phyloP scores from a whole-genome alignment of 495 filamentous ascomycete species.

The Clavariopsis aquatica region DNA sequence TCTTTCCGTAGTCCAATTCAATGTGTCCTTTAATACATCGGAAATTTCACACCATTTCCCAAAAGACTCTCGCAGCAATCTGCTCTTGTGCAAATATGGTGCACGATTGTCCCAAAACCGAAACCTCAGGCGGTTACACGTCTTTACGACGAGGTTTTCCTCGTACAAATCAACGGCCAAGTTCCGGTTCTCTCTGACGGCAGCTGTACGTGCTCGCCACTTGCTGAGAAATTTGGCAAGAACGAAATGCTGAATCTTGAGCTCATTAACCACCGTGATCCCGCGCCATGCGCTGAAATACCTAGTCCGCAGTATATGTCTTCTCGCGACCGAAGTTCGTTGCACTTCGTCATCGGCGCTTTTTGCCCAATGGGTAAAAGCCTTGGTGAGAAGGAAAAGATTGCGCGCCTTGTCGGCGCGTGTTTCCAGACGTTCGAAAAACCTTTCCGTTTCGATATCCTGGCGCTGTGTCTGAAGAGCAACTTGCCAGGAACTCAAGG shows the following conservation, averaged over 20 bases:
- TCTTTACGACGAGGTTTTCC: constrained; percentile 48
- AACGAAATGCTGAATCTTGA: constrained; percentile 65
- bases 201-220: constrained; percentile 54
- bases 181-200: constrained; percentile 43
- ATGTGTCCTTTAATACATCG: constrained; percentile 25
- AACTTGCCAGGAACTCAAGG: constrained; percentile 60
- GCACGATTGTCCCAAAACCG: constrained; percentile 57
- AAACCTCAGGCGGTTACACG: constrained; percentile 62
- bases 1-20: constrained; percentile 16
- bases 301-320: constrained; percentile 67
- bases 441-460: constrained; percentile 56
- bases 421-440: constrained; percentile 62
- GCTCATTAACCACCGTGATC: constrained; percentile 68
- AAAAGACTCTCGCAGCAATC: constrained; percentile 30
- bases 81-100: constrained; percentile 47
- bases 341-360: constrained; percentile 60
- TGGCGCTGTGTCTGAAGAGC: constrained; percentile 53
- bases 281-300: constrained; percentile 79
- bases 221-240: constrained; percentile 57
- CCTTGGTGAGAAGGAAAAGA: constrained; percentile 67
- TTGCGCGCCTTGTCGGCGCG: constrained; percentile 64
- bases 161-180: constrained; percentile 52
- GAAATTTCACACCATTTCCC: constrained; percentile 30
- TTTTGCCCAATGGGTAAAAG: constrained; percentile 74
- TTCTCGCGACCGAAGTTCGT: constrained; percentile 60